Base-by-base conservation (phyloP, 192 early-diverging fungal genomes). In the Entomortierella beljakovae region DNA sequence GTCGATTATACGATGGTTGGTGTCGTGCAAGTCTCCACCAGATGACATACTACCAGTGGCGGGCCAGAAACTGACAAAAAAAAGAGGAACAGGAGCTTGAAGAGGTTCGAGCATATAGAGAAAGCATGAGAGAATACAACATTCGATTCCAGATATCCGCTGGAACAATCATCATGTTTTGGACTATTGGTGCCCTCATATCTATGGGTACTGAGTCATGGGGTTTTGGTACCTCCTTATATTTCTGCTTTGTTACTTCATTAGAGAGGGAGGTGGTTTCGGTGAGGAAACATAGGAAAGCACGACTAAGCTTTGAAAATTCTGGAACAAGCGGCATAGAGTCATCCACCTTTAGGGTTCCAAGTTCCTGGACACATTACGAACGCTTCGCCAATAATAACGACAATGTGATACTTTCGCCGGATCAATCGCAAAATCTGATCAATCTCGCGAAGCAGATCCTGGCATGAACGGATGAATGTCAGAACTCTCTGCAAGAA, bases 201-300 rank as follows among this genome's bases (percentile, higher is more conserved):
- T 77, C 69, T 43, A 69, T 20, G 34, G 49, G 61, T 34, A 32
- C 57, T 16, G 74, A 77, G 60, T 57, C 52, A 10, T 77, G 74
- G 74, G 33, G 25, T 4, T 77, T 77, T 48, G 65, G 65, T 0
- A 9, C 40, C 3, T 68, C 74, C 2, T 29, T 63, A 3, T 77
- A 77, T 20, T 77, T 77, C 46, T 34, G 55, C 7, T 37, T 68
- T 23, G 23, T 77, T 28, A 46, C 60, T n/a, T n/a, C n/a, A n/a
- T n/a, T n/a, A n/a, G n/a, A n/a, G n/a, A n/a, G n/a, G n/a, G n/a
- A n/a, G n/a, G n/a, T 43, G 74, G 74, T 6, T 77, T 64, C 34
- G 74, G 74, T 7, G 74, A 69, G 25, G 33, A 58, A 33, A 54
- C 63, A n/a, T 66, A 65, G 4, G 49, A 16, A 20, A 64, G 66